Evolutionary conservation across 768 basidiomycete genomes (phyloP).

Genomic region (Mycena maculata): DNA sequence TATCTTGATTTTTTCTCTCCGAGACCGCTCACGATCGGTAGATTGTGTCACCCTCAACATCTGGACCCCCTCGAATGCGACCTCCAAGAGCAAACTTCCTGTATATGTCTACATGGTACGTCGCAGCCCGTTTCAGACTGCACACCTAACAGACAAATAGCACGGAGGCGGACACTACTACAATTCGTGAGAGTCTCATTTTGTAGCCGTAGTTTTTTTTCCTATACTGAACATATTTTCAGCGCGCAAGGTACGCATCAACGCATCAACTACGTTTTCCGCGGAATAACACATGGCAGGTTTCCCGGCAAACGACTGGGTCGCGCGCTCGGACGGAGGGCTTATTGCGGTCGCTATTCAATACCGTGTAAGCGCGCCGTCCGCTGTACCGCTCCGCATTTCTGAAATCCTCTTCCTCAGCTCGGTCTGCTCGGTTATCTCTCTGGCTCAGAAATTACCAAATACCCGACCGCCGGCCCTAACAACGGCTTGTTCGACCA

Average conservation of each 20-base stretch:
- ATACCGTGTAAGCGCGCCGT: slow-evolving; percentile 33
- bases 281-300: slow-evolving; percentile 39
- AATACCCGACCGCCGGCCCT: slow-evolving; percentile 39
- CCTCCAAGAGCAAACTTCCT: slow-evolving; percentile 43
- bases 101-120: slow-evolving; percentile 49
- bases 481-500: slow-evolving; percentile 53
- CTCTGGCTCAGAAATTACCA: slow-evolving; percentile 39
- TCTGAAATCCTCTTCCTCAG: slow-evolving; percentile 8
- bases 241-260: slow-evolving; percentile 30
- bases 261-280: neutral
- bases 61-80: slow-evolving; percentile 47
- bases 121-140: neutral
- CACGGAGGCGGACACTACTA: slow-evolving; percentile 49
- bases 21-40: slow-evolving; percentile 15
- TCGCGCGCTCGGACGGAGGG: slow-evolving; percentile 40
- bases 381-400: neutral
- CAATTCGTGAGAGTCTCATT: slow-evolving; percentile 33
- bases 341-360: slow-evolving; percentile 43
- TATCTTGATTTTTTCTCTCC: no score
- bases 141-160: neutral
- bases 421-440: slow-evolving; percentile 41
- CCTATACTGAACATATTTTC: neutral
- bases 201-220: no score
- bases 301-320: slow-evolving; percentile 52
- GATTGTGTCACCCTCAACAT: slow-evolving; percentile 51